These are phyloP conservation scores for Xerocomellus intermedius DNA, from an alignment of 768 basidiomycete species.

Conservation along the genomic window DNA sequence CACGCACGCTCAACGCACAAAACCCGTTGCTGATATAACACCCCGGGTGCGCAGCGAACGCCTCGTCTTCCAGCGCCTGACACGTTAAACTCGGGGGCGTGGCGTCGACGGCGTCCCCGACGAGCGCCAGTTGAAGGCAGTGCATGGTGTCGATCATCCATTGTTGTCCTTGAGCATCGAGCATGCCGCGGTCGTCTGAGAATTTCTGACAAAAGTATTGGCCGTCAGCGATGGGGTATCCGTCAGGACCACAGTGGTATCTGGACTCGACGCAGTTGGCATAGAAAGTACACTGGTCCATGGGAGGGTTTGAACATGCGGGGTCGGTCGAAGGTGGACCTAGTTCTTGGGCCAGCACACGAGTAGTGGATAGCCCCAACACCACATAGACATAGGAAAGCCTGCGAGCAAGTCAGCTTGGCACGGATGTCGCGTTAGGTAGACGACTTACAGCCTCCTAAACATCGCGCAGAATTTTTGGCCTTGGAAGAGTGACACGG, in stretches of 20 bases:
- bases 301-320: constrained; percentile 31
- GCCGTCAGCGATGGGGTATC: constrained; percentile 46
- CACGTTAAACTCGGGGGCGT: constrained; percentile 27
- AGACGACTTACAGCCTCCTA: too few relatives aligned
- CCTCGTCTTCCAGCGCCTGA: constrained; percentile 33
- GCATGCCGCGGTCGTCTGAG: constrained; percentile 23
- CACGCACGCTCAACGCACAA: constrained; percentile 35
- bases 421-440: not conserved
- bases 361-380: not conserved
- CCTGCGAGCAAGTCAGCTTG: not conserved
- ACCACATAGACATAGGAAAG: not conserved
- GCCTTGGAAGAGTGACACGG: too few relatives aligned
- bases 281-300: constrained; percentile 44
- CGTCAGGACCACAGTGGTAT: constrained; percentile 43
- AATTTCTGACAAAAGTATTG: constrained; percentile 42
- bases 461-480: too few relatives aligned
- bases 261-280: constrained; percentile 42
- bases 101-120: constrained; percentile 33
- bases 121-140: constrained; percentile 43
- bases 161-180: constrained; percentile 35
- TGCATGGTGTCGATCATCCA: constrained; percentile 49
- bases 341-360: not conserved
- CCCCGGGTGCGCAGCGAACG: constrained; percentile 41
- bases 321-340: constrained; percentile 17
- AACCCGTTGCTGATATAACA: constrained; percentile 45